These are phyloP conservation scores for Malassezia sympodialis DNA, from an alignment of 1,284 basidiomycete species.

Conservation along the genomic window DNA sequence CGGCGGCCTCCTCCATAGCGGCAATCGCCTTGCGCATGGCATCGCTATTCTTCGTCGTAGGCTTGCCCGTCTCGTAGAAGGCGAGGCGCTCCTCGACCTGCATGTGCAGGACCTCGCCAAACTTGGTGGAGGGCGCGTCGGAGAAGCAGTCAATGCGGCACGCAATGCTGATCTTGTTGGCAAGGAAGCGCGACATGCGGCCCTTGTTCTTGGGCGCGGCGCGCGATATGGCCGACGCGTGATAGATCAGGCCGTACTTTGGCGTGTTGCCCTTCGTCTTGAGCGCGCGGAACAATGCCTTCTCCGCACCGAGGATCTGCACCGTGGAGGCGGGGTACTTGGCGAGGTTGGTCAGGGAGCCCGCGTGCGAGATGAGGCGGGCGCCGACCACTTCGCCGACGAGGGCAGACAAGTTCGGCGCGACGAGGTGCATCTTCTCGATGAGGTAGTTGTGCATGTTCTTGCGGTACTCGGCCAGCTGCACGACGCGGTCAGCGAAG, in stretches of 20 bases:
- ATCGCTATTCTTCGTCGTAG: conserved; percentile 43
- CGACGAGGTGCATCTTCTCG: conserved; percentile 97
- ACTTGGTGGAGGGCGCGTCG: conserved; percentile 73
- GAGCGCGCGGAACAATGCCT: conserved; percentile 90
- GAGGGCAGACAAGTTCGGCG: conserved; percentile 78
- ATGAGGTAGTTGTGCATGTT: conserved; percentile 77
- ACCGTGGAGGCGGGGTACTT: conserved; percentile 98
- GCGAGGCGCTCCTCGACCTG: conserved; percentile 92
- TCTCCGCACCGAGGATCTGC: conserved; percentile 95
- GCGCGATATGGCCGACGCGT: conserved; percentile 70
- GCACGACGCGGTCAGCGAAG: conserved; percentile 82
- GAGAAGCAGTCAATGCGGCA: conserved; percentile 94
- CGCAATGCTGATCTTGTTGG: conserved; percentile 98
- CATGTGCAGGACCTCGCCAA: conserved; percentile 80
- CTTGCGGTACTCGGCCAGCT: conserved; percentile 86
- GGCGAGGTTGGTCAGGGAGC: conserved; percentile 87
- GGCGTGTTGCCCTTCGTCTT: conserved; percentile 99
- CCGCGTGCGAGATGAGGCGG: conserved; percentile 91
- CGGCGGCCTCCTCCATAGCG: conserved; percentile 62
- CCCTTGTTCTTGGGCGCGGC: conserved; percentile 94
- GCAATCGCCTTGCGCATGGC: conserved; percentile 73
- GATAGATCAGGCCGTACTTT: conserved; percentile 59
- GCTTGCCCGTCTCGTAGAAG: conserved; percentile 66
- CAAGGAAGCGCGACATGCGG: conserved; percentile 64
- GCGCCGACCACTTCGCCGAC: conserved; percentile 93